Base-by-base conservation (phyloP, 306 rosid species). In the Argentina anserina region DNA sequence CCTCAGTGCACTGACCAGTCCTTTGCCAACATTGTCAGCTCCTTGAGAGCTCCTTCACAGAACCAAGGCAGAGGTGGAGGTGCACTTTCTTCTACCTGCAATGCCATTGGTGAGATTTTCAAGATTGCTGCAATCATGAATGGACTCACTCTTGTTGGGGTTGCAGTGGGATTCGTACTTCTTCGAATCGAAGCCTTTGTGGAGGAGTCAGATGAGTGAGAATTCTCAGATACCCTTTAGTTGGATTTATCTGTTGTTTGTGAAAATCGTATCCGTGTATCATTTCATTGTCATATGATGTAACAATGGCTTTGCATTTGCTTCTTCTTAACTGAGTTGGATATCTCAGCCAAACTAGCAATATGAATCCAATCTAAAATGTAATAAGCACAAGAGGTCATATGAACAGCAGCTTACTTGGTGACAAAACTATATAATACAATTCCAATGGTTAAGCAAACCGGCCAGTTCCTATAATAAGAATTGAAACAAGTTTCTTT, bases 111-210 rank as follows among this genome's bases (percentile, higher is more conserved):
- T 76, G 93, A 92, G 88, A 92, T 89, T 68, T 89, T 92, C 86
- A 87, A 70, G 84, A 87, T 89, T 80, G 97, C 96, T 3, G 90
- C 83, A 23, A 83, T 85, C 70, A 78, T 87, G 58, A 92, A 86
- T 80, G 96, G 85, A 0, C 91, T 89, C 72, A 82, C 79, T 62
- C 93, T 92, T 41, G 49, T 87, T 46, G 96, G 97, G 34, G 96
- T 92, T 67, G 97, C 96, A 1, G 91, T 92, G 13, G 97, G 96
- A n/a, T 91, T 89, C 37, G 88, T 89, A 53, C 97, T 91, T 78
- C 97, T 91, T 41, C 88, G 96, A 81, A 36, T 91, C 9, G 97
- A 91, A 81, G 93, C 96, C 0, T 69, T 25, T 41, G 81, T 87
- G 6, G 97, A 92, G 81, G 97, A 89, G 63, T 50, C 96, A 21